A percentile compares a stretch with the other conserved stretches of the same genome.
phyloP scores from a whole-genome alignment of 192 early-diverging fungal genomes.

The Phycomyces blakesleeanus region DNA sequence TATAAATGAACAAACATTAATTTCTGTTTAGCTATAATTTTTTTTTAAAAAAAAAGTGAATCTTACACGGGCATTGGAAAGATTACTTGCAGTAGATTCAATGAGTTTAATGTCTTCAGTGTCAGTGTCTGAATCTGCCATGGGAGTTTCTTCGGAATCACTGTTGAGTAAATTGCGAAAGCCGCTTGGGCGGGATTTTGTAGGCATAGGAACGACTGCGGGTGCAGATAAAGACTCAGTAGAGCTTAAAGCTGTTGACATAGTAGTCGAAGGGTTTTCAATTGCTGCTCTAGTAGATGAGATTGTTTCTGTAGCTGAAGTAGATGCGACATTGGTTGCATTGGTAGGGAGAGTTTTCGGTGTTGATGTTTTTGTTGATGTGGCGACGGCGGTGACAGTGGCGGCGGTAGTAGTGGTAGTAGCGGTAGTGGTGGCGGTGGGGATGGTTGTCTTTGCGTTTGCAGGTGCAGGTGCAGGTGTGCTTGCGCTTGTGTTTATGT shows the following conservation, averaged over 20 bases:
- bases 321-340: background rate
- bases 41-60: too few species aligned
- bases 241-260: background rate
- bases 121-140: slow-evolving; percentile 28
- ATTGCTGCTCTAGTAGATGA: too few species aligned
- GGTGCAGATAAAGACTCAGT: background rate
- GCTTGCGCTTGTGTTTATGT: background rate
- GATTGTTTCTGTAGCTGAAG: too few species aligned
- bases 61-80: slow-evolving; percentile 2
- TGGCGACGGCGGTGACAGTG: background rate
- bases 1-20: background rate
- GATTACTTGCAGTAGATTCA: background rate
- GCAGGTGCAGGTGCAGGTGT: slow-evolving; percentile 2
- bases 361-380: slow-evolving; percentile 1
- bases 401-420: slow-evolving; percentile 2
- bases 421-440: background rate
- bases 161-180: slow-evolving; percentile 25
- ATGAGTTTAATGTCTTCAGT: slow-evolving; percentile 21
- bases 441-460: slow-evolving; percentile 2
- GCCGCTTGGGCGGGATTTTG: slow-evolving; percentile 12
- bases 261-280: too few species aligned
- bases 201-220: too few species aligned
- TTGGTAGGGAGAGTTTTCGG: slow-evolving; percentile 1
- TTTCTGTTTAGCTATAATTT: too few species aligned
- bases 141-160: slow-evolving; percentile 1